A percentile compares a stretch with the other conserved stretches of the same genome.
Evolutionary conservation across 2,329 filamentous ascomycete genomes (phyloP).

Genomic region (Mycosphaerelloides madeirae): DNA sequence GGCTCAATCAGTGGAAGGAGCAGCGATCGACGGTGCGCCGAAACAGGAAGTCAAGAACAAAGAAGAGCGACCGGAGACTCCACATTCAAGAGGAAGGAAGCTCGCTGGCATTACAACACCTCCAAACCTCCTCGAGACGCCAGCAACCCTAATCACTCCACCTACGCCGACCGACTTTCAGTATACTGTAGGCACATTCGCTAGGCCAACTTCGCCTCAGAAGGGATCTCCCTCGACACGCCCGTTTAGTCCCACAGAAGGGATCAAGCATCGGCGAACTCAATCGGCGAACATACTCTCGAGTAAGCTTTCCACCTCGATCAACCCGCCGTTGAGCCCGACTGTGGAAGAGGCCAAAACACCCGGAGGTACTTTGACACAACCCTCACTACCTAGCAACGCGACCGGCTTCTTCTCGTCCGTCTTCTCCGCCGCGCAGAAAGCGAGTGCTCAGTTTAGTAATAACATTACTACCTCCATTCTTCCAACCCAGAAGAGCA

Average conservation of each 20-base stretch:
- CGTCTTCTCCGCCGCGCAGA: slow-evolving; percentile 88
- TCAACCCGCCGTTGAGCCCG: slow-evolving; percentile 68
- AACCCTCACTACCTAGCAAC: slow-evolving; percentile 34
- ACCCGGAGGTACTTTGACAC: slow-evolving; percentile 50
- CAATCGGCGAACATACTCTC: slow-evolving; percentile 44
- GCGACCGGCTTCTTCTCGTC: slow-evolving; percentile 80
- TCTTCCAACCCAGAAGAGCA: slow-evolving; percentile 47
- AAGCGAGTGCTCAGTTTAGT: slow-evolving; percentile 71
- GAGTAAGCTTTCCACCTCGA: slow-evolving; percentile 81
- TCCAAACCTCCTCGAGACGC: slow-evolving; percentile 40
- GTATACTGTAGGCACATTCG: slow-evolving; percentile 17
- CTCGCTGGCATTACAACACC: slow-evolving; percentile 40
- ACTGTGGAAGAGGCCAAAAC: slow-evolving; percentile 66
- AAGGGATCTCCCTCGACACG: slow-evolving; percentile 41
- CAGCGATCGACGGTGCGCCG: neutral
- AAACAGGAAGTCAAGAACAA: slow-evolving; percentile 3
- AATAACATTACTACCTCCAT: slow-evolving; percentile 66
- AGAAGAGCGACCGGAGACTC: slow-evolving; percentile 22
- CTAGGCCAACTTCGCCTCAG: slow-evolving; percentile 21
- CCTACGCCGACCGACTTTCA: slow-evolving; percentile 54
- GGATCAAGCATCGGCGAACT: slow-evolving; percentile 29
- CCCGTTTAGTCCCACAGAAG: slow-evolving; percentile 27
- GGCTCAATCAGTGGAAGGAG: slow-evolving; percentile 26
- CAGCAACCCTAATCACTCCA: slow-evolving; percentile 58
- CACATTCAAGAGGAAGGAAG: slow-evolving; percentile 14